Conservation (phyloP, 345 rosid genomes). For the Ricinus communis region DNA sequence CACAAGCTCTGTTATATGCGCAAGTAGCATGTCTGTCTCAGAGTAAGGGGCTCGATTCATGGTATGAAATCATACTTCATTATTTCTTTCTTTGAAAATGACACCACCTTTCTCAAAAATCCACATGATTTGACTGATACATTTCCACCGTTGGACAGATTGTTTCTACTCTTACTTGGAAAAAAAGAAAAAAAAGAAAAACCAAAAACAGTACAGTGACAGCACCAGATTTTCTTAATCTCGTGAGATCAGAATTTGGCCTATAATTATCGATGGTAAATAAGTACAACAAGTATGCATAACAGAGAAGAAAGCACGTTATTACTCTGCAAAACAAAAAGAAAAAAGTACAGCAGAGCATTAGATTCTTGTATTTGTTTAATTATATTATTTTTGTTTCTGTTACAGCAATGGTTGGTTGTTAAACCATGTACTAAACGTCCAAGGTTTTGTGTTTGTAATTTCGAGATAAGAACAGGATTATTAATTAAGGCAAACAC, state of each 20-base stretch:
- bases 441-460: conserved; percentile 11
- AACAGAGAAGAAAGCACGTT: neutral
- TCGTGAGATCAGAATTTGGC: neutral
- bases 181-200: no score
- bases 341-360: neutral
- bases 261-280: neutral
- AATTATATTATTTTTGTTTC: neutral
- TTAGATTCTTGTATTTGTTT: conserved; percentile 7
- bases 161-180: no score
- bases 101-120: neutral
- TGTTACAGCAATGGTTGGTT: neutral
- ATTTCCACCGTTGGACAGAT: neutral
- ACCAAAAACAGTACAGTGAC: neutral
- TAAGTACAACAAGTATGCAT: neutral
- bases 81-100: conserved; percentile 9
- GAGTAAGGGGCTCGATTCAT: neutral
- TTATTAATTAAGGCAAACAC: neutral
- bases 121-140: neutral
- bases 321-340: neutral
- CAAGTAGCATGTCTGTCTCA: neutral
- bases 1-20: conserved; percentile 11
- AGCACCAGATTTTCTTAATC: neutral
- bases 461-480: neutral
- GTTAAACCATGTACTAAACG: neutral
- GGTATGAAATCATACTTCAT: conserved; percentile 4